phyloP scores from a whole-genome alignment of 2,329 filamentous ascomycete species.

The Fusarium globosum region DNA sequence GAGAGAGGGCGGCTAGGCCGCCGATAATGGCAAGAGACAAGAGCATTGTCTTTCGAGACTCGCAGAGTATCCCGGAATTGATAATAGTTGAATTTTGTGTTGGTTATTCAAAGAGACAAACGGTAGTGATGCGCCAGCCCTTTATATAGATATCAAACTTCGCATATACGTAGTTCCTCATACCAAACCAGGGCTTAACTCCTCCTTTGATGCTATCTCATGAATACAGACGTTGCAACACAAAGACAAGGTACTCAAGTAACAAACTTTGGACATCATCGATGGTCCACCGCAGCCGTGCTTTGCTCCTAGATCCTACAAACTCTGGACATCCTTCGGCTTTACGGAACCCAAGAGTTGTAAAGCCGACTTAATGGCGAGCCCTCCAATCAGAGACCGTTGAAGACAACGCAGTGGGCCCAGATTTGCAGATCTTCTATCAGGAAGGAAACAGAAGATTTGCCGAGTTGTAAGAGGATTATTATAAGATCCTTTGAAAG shows the following conservation, averaged over 20 bases:
- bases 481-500: not conserved
- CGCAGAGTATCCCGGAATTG: fast-evolving
- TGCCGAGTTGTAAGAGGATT: not conserved
- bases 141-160: not conserved
- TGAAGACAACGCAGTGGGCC: not conserved
- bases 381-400: fast-evolving
- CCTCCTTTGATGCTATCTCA: fast-evolving
- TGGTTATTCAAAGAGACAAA: not conserved
- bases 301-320: not conserved
- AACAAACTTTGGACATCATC: not conserved
- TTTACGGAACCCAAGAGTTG: no score
- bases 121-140: not conserved
- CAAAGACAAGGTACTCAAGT: not conserved
- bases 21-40: not conserved
- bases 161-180: fast-evolving
- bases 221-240: not conserved
- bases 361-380: not conserved
- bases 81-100: no score
- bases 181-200: no score
- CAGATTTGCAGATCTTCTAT: not conserved
- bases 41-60: not conserved
- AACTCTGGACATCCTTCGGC: not conserved
- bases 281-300: not conserved
- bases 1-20: not conserved
- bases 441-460: no score